phyloP scores from a whole-genome alignment of 371 early-diverging fungal species.

The Syncephalastrum monosporum region DNA sequence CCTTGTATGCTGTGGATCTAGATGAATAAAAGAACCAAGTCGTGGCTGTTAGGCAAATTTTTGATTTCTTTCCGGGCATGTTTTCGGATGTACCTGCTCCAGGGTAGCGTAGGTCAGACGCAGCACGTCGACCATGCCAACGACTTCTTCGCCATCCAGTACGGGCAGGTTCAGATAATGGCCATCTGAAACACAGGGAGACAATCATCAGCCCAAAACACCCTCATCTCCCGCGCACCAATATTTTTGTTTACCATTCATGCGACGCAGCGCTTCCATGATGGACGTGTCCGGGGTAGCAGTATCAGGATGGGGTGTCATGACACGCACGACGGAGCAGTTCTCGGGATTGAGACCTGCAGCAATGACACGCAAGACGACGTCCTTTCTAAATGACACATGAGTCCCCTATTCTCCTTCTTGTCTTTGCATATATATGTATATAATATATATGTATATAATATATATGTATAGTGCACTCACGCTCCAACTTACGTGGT shows the following conservation, averaged over 20 bases:
- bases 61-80: no score
- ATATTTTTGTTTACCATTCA: conserved; percentile 70
- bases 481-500: conserved; percentile 44
- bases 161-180: conserved; percentile 96
- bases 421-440: no score
- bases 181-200: conserved; percentile 61
- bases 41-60: no score
- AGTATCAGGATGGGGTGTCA: conserved; percentile 98
- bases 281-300: conserved; percentile 81
- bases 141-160: conserved; percentile 71
- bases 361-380: conserved; percentile 95
- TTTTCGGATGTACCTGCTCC: conserved; percentile 53
- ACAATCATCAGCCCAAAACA: neutral
- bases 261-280: conserved; percentile 92
- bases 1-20: conserved; percentile 38
- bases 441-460: no score
- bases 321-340: conserved; percentile 93
- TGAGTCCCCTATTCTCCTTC: no score
- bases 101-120: conserved; percentile 88
- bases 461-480: neutral
- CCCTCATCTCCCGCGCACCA: no score
- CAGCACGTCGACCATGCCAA: conserved; percentile 95
- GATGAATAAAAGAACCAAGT: neutral
- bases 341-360: conserved; percentile 88
- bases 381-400: conserved; percentile 62